Conservation (phyloP, 2,329 filamentous ascomycete species). For the Aspergillus sp. region DNA sequence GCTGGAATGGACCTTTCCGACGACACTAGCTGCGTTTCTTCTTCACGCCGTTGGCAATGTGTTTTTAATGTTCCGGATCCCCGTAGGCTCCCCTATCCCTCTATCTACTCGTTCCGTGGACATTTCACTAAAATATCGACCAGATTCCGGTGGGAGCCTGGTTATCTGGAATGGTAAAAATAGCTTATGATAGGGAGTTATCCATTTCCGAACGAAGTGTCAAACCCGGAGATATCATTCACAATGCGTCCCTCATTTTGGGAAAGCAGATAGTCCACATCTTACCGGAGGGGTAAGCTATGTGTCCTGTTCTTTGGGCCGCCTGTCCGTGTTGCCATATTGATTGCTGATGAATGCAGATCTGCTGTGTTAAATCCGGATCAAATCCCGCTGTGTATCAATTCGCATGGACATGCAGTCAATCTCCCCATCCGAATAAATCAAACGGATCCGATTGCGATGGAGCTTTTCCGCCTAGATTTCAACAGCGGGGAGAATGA, state of each 20-base stretch:
- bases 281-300: slow-evolving; percentile 76
- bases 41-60: slow-evolving; percentile 72
- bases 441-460: slow-evolving; percentile 81
- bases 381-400: slow-evolving; percentile 76
- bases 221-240: slow-evolving; percentile 80
- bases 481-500: slow-evolving; percentile 78
- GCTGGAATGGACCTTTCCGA: slow-evolving; percentile 83
- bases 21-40: slow-evolving; percentile 69
- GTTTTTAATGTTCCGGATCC: slow-evolving; percentile 90
- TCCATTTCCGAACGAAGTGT: slow-evolving; percentile 92
- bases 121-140: slow-evolving; percentile 7
- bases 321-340: not conserved
- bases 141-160: slow-evolving; percentile 73
- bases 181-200: slow-evolving; percentile 88
- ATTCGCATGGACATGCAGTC: slow-evolving; percentile 59
- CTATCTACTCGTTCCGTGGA: not conserved
- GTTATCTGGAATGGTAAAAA: slow-evolving; percentile 70
- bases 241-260: slow-evolving; percentile 90
- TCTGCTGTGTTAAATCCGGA: slow-evolving; percentile 87
- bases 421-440: slow-evolving; percentile 88
- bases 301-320: not conserved
- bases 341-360: slow-evolving; percentile 43
- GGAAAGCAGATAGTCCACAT: slow-evolving; percentile 98
- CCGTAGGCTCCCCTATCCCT: slow-evolving; percentile 51
- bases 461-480: slow-evolving; percentile 86